Percentiles rank a stretch among this genome's conserved stretches.
Evolutionary conservation across 108 stramenopile genomes (phyloP).

Genomic region (Cyclotella cryptica): DNA sequence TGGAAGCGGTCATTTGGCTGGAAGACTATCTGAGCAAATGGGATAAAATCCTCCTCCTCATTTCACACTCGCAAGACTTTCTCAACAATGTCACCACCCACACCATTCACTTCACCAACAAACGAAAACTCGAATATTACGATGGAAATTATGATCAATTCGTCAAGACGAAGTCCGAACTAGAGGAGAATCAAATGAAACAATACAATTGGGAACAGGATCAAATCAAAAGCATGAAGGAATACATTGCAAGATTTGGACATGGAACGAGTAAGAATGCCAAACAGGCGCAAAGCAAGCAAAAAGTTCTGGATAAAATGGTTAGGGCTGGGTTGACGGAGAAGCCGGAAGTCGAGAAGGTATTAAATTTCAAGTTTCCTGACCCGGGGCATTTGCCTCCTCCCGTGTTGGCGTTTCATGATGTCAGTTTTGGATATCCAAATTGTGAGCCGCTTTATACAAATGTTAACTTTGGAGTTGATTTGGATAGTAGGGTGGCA

Average conservation of each 20-base stretch:
- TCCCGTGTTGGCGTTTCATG: conserved; percentile 97
- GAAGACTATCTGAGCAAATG: conserved; percentile 94
- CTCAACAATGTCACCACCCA: conserved; percentile 97
- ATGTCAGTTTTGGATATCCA: conserved; percentile 97
- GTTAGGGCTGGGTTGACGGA: conserved; percentile 93
- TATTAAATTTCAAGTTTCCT: conserved; percentile 93
- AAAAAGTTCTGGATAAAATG: conserved; percentile 95
- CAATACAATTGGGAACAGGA: conserved; percentile 99
- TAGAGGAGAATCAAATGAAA: conserved; percentile 95
- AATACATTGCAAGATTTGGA: conserved; percentile 98
- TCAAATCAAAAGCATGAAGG: conserved; percentile 96
- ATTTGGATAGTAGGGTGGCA: conserved; percentile 97
- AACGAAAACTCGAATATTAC: conserved; percentile 89
- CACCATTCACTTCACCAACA: conserved; percentile 92
- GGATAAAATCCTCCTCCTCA: conserved; percentile 90
- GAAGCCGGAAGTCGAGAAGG: conserved; percentile 95
- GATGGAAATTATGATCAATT: conserved; percentile 98
- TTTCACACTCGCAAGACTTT: conserved; percentile 94
- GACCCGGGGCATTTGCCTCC: conserved; percentile 97
- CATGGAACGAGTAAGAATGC: conserved; percentile 98
- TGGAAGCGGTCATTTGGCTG: conserved; percentile 98
- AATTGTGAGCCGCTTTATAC: conserved; percentile 92
- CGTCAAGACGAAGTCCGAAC: conserved; percentile 92
- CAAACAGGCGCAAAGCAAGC: conserved; percentile 92
- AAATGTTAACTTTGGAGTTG: conserved; percentile 96